Conservation (phyloP, 305 asterid species). For the Solanum hybrid region DNA sequence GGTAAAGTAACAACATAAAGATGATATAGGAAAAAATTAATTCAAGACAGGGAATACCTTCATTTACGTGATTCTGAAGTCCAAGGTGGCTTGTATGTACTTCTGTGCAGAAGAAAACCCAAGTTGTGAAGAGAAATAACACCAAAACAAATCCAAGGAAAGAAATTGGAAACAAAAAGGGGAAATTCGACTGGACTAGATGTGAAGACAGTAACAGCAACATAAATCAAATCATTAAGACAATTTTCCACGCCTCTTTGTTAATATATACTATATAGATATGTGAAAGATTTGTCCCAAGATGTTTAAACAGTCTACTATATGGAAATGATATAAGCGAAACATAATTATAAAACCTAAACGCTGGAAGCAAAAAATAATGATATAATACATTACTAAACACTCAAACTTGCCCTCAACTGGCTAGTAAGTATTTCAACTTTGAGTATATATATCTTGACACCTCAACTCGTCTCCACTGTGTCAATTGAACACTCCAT, state of each 20-base stretch:
- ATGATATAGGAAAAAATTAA: not conserved
- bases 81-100: constrained; percentile 66
- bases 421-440: not conserved
- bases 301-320: not conserved
- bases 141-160: not conserved
- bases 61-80: constrained; percentile 42
- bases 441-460: not conserved
- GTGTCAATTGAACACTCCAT: not conserved
- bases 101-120: constrained; percentile 41
- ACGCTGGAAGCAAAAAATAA: not conserved
- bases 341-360: not conserved
- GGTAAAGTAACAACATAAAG: not conserved
- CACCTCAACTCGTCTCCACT: not conserved
- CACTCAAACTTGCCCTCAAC: not conserved
- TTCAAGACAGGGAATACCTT: constrained; percentile 31
- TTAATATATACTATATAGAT: not conserved
- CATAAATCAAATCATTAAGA: not conserved
- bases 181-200: not conserved
- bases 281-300: not conserved
- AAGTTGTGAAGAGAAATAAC: constrained; percentile 16
- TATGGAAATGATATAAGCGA: not conserved
- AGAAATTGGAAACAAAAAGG: not conserved
- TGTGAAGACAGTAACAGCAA: not conserved
- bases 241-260: not conserved
- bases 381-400: not conserved